Evolutionary conservation across 2,329 filamentous ascomycete species (phyloP).

Genomic region (Hymenoscyphus infarciens): DNA sequence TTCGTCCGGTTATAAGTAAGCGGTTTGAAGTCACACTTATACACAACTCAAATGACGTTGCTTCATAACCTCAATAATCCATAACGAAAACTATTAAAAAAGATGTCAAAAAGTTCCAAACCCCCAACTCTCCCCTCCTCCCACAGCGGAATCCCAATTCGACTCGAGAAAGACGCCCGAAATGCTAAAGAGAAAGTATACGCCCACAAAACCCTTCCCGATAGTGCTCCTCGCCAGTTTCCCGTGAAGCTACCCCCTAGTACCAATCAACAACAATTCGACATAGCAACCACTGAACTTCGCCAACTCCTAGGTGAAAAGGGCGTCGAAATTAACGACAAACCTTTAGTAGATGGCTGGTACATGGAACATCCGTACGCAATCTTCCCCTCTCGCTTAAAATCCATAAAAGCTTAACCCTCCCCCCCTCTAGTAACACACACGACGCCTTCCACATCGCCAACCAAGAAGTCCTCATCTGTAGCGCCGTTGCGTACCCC

Average conservation of each 20-base stretch:
- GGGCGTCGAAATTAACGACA: constrained; percentile 42
- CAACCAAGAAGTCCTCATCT: constrained; percentile 42
- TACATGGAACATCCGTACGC: constrained; percentile 24
- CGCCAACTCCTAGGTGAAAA: constrained; percentile 36
- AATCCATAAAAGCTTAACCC: neutral
- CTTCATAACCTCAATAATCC: neutral
- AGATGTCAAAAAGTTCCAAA: constrained; percentile 4
- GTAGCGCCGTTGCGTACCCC: constrained; percentile 43
- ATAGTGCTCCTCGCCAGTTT: constrained; percentile 22
- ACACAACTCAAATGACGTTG: neutral
- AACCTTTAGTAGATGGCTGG: constrained; percentile 41
- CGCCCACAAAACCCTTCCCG: constrained; percentile 25
- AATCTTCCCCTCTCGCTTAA: neutral
- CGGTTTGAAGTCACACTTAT: neutral
- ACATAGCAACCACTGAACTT: constrained; percentile 36
- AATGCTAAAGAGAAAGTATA: constrained; percentile 22
- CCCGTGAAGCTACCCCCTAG: constrained; percentile 28
- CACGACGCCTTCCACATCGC: constrained; percentile 43
- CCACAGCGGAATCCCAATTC: constrained; percentile 28
- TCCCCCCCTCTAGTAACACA: constrained; percentile 31
- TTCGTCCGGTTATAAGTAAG: neutral
- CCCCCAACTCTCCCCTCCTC: constrained; percentile 14
- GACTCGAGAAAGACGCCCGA: constrained; percentile 25
- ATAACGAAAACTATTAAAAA: neutral
- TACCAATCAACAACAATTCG: constrained; percentile 26